Base-by-base conservation (phyloP, 148 eudicot genomes). In the Rheum nobile region DNA sequence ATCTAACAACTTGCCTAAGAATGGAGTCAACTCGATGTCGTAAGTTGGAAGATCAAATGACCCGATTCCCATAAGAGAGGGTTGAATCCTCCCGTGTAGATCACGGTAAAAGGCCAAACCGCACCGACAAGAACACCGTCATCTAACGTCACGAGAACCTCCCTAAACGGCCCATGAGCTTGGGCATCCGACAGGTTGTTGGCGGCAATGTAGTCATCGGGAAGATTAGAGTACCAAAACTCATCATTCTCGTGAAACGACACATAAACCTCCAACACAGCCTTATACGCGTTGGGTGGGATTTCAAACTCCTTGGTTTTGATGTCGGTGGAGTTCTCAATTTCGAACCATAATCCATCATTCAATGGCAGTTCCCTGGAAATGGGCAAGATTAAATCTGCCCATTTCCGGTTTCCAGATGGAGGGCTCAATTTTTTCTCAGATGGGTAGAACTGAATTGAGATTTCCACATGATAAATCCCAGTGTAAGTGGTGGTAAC, bases 311-410 rank as follows among this genome's bases (percentile, higher is more conserved):
- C 79, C 73, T 88, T 89, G 12, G 68, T 71, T 67, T 84, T 59
- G 0, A 76, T 52, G 73, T 89, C 87, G 14, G 85, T 83, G 0
- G 88, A 78, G 52, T 86, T 89, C 79, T 83, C 71, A 24, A 94
- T 81, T 79, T 88, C 89, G 72, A 94, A 94, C 98, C 98, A 94
- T 71, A 94, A 78, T 79, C 98, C 98, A 77, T 90, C 97, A 55
- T 88, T 94, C 81, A 87, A 69, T 0, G 93, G 98, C 74, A 86
- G 74, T 48, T 72, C 82, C 59, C 96, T 78, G 8, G 98, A 94
- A 72, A 94, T 81, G 72, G 97, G 98, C 24, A 91, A 1, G 34
- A 94, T 91, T 81, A 87, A 75, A 86, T 91, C 89, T 14, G 98
- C 98, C 78, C 73, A 74, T 24, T 83, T 70, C 63, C 38, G 5